Percentiles rank a stretch among this genome's conserved stretches.
Conservation (phyloP, 495 filamentous ascomycete species). For the Antarctomyces pellizariae region DNA sequence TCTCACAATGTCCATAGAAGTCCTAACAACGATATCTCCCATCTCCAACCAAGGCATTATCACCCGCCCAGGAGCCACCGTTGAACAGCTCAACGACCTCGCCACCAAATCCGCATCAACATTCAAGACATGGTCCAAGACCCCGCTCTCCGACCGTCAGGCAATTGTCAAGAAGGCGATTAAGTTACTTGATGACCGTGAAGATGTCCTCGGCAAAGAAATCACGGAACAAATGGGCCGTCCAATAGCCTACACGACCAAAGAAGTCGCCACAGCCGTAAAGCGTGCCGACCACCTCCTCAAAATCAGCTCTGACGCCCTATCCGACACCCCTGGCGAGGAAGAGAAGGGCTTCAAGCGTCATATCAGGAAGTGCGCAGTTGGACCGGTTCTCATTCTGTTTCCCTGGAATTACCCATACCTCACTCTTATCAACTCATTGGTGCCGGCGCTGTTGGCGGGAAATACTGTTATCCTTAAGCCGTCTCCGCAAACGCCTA, state of each 20-base stretch:
- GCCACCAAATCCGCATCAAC: constrained; percentile 41
- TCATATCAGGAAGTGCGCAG: constrained; percentile 64
- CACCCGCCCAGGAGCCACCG: constrained; percentile 44
- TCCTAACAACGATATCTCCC: constrained; percentile 72
- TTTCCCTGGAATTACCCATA: constrained; percentile 99
- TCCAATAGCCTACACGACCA: constrained; percentile 62
- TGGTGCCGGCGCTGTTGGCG: constrained; percentile 68
- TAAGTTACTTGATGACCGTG: constrained; percentile 34
- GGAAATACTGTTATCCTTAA: constrained; percentile 83
- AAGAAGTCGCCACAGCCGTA: constrained; percentile 61
- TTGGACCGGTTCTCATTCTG: constrained; percentile 65
- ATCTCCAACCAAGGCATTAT: constrained; percentile 58
- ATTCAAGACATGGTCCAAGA: constrained; percentile 45
- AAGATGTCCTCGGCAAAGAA: constrained; percentile 64
- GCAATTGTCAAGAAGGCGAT: constrained; percentile 56
- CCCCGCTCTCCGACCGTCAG: constrained; percentile 41
- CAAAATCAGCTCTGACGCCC: constrained; percentile 47
- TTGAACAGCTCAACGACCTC: constrained; percentile 38
- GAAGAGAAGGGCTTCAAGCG: constrained; percentile 67
- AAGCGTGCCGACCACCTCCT: constrained; percentile 61
- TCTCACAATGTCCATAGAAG: constrained; percentile 58
- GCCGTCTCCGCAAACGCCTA: constrained; percentile 84
- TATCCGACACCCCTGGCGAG: constrained; percentile 57
- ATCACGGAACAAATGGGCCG: constrained; percentile 88
- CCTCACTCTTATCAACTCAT: constrained; percentile 68